These are phyloP conservation scores for Novakomyces olei DNA, from an alignment of 805 yeast genomes.

Conservation along the genomic window DNA sequence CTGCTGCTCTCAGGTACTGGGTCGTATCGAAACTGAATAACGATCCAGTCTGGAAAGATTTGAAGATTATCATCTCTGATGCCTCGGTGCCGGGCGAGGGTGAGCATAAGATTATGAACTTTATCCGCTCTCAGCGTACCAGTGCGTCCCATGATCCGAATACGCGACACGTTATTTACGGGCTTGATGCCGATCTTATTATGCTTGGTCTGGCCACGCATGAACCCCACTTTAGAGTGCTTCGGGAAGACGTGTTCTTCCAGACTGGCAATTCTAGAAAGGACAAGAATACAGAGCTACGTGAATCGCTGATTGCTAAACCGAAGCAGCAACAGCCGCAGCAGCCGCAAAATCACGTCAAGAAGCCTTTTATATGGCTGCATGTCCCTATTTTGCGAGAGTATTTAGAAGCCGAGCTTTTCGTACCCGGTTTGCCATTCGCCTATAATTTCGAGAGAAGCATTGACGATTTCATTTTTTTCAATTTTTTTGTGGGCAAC, in stretches of 20 bases:
- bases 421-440: slow-evolving; percentile 44
- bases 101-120: slow-evolving; percentile 94
- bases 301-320: slow-evolving; percentile 16
- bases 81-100: slow-evolving; percentile 99
- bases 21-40: slow-evolving; percentile 65
- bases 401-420: slow-evolving; percentile 63
- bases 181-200: slow-evolving; percentile 92
- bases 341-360: slow-evolving; percentile 13
- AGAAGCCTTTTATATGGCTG: slow-evolving; percentile 83
- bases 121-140: slow-evolving; percentile 70
- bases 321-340: slow-evolving; percentile 21
- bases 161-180: slow-evolving; percentile 89
- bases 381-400: slow-evolving; percentile 75
- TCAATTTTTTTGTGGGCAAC: slow-evolving; percentile 97
- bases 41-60: slow-evolving; percentile 83
- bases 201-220: slow-evolving; percentile 91
- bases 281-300: slow-evolving; percentile 15
- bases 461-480: slow-evolving; percentile 94
- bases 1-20: slow-evolving; percentile 71
- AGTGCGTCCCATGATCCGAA: slow-evolving; percentile 79
- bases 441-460: slow-evolving; percentile 82
- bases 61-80: slow-evolving; percentile 74
- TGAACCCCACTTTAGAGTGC: slow-evolving; percentile 84
- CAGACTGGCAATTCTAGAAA: slow-evolving; percentile 21
- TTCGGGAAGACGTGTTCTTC: slow-evolving; percentile 92